Evolutionary conservation across 768 basidiomycete genomes (phyloP).

Genomic region (Dacryopinax primogenitus): DNA sequence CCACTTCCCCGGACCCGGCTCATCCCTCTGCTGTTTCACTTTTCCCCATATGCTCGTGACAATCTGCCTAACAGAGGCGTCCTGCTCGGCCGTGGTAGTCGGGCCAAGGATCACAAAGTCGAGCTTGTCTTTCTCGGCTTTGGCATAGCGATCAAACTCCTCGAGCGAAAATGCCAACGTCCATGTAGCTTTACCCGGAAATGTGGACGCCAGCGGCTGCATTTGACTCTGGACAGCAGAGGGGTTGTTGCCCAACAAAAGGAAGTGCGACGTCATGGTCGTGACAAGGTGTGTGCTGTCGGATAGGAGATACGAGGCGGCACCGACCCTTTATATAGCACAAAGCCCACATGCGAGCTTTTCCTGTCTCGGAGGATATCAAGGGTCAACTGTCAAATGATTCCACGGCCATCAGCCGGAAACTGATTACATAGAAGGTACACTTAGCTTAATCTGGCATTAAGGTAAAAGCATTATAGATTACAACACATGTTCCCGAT

Average conservation of each 20-base stretch:
- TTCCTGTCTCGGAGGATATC: not conserved
- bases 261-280: not conserved
- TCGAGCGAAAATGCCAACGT: not conserved
- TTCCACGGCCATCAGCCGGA: not conserved
- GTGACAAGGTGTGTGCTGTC: not conserved
- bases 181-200: not conserved
- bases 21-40: not conserved
- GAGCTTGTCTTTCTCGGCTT: not conserved
- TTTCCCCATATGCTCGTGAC: not conserved
- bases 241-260: not conserved
- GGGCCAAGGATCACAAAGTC: not conserved
- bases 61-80: not conserved
- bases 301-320: not conserved
- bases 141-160: not conserved
- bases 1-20: slow-evolving; percentile 1
- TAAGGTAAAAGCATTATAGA: not conserved
- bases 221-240: not conserved
- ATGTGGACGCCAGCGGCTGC: not conserved
- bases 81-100: not conserved
- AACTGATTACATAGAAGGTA: not conserved
- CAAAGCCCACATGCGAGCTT: not conserved
- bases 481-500: not conserved
- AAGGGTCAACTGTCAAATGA: too few species aligned
- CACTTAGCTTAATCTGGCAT: not conserved
- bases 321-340: not conserved